Conservation (phyloP, 345 rosid genomes). For the Populus ilicifolia region DNA sequence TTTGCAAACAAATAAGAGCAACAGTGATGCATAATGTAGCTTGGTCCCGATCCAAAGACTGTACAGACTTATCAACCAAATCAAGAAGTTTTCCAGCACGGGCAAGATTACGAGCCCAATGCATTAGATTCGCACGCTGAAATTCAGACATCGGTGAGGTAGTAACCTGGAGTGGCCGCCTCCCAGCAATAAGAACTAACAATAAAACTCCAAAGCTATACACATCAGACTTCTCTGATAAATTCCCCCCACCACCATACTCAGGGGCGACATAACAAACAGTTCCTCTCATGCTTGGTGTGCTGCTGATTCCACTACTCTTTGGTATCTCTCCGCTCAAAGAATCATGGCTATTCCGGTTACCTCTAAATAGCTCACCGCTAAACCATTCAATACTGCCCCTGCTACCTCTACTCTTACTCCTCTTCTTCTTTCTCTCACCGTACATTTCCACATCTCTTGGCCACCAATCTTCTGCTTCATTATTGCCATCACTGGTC, state of each 20-base stretch:
- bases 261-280: conserved; percentile 91
- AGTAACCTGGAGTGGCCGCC: conserved; percentile 80
- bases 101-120: conserved; percentile 85
- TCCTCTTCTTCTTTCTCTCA: conserved; percentile 54
- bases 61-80: conserved; percentile 61
- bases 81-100: conserved; percentile 70
- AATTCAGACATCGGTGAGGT: conserved; percentile 72
- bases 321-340: conserved; percentile 65
- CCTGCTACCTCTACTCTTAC: conserved; percentile 42
- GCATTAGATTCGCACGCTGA: conserved; percentile 78
- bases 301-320: conserved; percentile 76
- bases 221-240: conserved; percentile 86
- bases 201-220: conserved; percentile 78
- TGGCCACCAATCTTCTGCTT: conserved; percentile 57
- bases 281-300: conserved; percentile 98
- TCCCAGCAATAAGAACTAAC: conserved; percentile 74
- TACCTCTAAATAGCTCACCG: conserved; percentile 62
- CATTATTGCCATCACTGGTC: conserved; percentile 28
- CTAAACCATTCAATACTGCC: conserved; percentile 86
- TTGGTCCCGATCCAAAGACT: conserved; percentile 58
- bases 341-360: conserved; percentile 56
- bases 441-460: conserved; percentile 45
- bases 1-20: conserved; percentile 82
- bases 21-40: conserved; percentile 73
- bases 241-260: conserved; percentile 61